Base-by-base conservation (phyloP, 108 stramenopile genomes). In the Cylindrotheca closterium region DNA sequence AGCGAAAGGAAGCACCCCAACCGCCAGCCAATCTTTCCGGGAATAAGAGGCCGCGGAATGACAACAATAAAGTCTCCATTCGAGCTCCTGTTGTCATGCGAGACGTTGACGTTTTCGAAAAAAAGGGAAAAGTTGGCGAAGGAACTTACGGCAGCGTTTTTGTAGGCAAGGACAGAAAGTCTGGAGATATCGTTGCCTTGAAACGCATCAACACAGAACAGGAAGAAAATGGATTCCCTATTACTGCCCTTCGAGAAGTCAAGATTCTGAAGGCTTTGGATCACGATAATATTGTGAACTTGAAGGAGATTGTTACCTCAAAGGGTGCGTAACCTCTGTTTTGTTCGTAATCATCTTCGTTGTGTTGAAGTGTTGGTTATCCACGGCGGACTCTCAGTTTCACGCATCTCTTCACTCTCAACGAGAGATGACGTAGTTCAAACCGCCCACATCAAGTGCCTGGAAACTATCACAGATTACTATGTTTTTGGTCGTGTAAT, bases 231-330 rank as follows among this genome's bases (percentile, higher is more conserved):
- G 96, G 95, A 10, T 95, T 95, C 52, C 96, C 96, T 7, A 89
- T 96, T 55, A 94, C 90, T 46, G 93, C 96, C 22, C 77, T 97
- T 47, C 94, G 96, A 25, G 96, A 97, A 76, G 90, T 97, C 59
- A 93, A 95, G 63, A 92, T 97, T 60, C 80, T 97, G 42, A 93
- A 93, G 75, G 89, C 85, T 19, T 67, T 97, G 67, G 67, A 79
- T 10, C 94, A 96, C 75, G 60, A 60, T 19, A 96, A 96, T 65
- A 86, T 97, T 74, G 94, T 97, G 24, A 73, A 73, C 31, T 61
- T 97, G 67, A 87, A 90, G 64, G 94, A 96, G 65, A 90, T 95
- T 75, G 96, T 94, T 3, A 93, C 91, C 19, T 94, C 93, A 25
- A 93, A 95, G 73, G 90, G 91, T 89, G 58, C 63, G 89, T 84